Evolutionary conservation across 306 rosid species (phyloP).

Genomic region (Potentilla sterilis): DNA sequence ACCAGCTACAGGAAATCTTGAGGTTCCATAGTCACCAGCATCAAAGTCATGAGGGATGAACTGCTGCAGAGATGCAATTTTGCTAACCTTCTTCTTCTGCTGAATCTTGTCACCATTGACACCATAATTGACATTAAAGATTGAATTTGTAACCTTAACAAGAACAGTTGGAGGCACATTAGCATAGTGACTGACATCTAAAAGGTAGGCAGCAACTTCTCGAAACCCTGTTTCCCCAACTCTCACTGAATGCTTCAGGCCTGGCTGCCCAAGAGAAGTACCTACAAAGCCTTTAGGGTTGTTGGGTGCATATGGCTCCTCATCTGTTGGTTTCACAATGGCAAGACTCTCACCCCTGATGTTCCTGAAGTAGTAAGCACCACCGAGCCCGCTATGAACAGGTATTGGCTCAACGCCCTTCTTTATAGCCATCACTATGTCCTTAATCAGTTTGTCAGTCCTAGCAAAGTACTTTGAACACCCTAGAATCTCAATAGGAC

Average conservation of each 20-base stretch:
- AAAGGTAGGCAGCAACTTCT: conserved; percentile 86
- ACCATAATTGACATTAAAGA: conserved; percentile 62
- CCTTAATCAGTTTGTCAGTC: conserved; percentile 48
- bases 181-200: conserved; percentile 66
- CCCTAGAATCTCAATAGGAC: conserved; percentile 68
- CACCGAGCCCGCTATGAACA: conserved; percentile 66
- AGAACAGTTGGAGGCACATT: conserved; percentile 78
- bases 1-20: conserved; percentile 63
- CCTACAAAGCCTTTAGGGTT: conserved; percentile 87
- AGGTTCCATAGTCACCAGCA: conserved; percentile 75
- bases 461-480: conserved; percentile 41
- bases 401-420: conserved; percentile 66
- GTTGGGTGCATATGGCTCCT: conserved; percentile 86
- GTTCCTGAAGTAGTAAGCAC: conserved; percentile 72
- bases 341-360: conserved; percentile 54
- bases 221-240: conserved; percentile 85
- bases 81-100: conserved; percentile 47
- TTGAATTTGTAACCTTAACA: conserved; percentile 62
- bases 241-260: conserved; percentile 69
- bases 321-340: conserved; percentile 81
- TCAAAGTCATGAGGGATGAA: conserved; percentile 71
- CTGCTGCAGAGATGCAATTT: conserved; percentile 72
- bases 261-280: conserved; percentile 74
- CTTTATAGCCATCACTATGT: conserved; percentile 52
- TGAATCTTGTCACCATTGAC: conserved; percentile 49